Base-by-base conservation (phyloP, 2,329 filamentous ascomycete species). In the Penicillium sp. region DNA sequence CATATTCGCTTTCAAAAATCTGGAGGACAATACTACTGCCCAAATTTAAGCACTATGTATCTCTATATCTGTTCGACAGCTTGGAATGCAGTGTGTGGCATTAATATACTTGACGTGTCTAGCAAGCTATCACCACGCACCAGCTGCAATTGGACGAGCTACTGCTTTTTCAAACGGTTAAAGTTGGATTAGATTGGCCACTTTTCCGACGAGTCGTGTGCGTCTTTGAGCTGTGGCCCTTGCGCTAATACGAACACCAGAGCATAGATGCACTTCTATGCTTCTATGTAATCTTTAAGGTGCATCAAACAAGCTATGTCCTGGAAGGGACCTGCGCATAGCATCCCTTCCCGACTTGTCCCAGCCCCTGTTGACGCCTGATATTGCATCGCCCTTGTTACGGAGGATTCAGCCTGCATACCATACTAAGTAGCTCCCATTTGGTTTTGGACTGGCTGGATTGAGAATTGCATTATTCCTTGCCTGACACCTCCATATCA, bases 131-230 rank as follows among this genome's bases (percentile, higher is more conserved):
- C 27, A 14, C 51, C 57, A 59, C 57, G 23, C 42, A 9, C 39
- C 7, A 2, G 6, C 11, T 40, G 13, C 44, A 24, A 59, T 59
- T 59, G 56, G 55, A 28, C 40, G 40, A 28, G 44, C 43, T 51
- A 37, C 46, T 48, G 47, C 50, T 51, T 55, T 51, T 55, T 42
- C 47, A 52, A 56, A 47, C 47, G 20, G 39, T 54, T 49, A 44
- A 51, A 31, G 51, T 41, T 47, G 50, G 40, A 46, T 48, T 46
- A 41, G 38, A 41, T 47, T 49, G 44, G 42, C 16, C 35, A n/a
- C 23, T 13, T 44, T 43, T 41, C 49, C 26, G 45, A 47, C 39
- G 41, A 40, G 32, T 49, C 46, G 24, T 47, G 24, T 47, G 31
- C 37, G 42, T 32, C 43, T 41, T 49, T 41, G 26, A 45, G 42